Evolutionary conservation across 2,329 filamentous ascomycete species (phyloP), one percentile per base, ranked within the genome.

Genomic region (Calonectria hawksworthii): DNA sequence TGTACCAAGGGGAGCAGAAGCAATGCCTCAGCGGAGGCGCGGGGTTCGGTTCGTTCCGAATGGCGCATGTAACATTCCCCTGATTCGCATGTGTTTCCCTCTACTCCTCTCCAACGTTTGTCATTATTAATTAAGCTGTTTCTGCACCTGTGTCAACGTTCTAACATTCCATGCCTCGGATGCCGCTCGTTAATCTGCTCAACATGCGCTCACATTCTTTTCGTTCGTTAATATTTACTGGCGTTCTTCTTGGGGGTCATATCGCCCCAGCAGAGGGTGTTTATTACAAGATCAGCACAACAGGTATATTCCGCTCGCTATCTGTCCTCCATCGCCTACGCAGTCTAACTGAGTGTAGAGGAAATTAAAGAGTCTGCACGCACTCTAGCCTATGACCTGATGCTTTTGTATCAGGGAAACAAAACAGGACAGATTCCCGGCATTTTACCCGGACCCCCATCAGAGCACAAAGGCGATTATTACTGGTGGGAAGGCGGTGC

Each of bases 401-500:
- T 90, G 83, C 79, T 85, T 18, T 88, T 87, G 78, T 91, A 91
- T 82, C 83, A 87, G 47, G 89, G 89, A 72, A 89, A 90, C 77
- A 79, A 86, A 73, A 84, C 88, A 1, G 90, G 90, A 69, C 84
- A 87, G 80, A 89, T 88, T 21, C 90, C 90, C 10, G 90, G 90
- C 41, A 91, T 91, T 78, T 83, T 92, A 14, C 90, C 90, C 1
- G 90, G 90, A 0, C 90, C 90, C 69, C 90, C 90, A 77, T 81
- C 83, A 1, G 81, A 82, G 38, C 76, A 82, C 21, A 82, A 81
- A 67, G 90, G 90, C 76, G 87, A 90, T 75, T 93, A 93, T 83
- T 94, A 94, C 87, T 95, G 93, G 93, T 95, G 93, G 93, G 92
- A 95, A 82, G 92, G 91, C 7, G 91, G 92, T 68, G 91, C 92